Percentiles rank a stretch among this genome's conserved stretches.
Conservation (phyloP, 192 early-diverging fungal genomes). For the Coemansia javaensis region DNA sequence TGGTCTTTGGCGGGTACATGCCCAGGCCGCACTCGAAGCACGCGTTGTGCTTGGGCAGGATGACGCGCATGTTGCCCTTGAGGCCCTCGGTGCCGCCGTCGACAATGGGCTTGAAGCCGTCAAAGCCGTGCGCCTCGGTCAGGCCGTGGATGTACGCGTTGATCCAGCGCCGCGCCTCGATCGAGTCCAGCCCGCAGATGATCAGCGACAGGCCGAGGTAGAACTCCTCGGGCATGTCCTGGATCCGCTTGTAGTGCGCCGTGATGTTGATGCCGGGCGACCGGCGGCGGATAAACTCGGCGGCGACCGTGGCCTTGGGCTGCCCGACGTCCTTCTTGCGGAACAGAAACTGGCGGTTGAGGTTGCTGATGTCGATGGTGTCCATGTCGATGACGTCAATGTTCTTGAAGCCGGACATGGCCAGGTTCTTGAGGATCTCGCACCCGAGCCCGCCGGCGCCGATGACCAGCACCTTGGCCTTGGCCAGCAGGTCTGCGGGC, state of each 20-base stretch:
- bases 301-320: slow-evolving; percentile 73
- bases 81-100: slow-evolving; percentile 98
- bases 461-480: slow-evolving; percentile 71
- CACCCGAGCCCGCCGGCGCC: slow-evolving; percentile 82
- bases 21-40: slow-evolving; percentile 97
- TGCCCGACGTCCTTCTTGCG: slow-evolving; percentile 69
- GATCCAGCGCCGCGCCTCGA: slow-evolving; percentile 96
- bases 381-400: slow-evolving; percentile 89
- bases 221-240: slow-evolving; percentile 94
- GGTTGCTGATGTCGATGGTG: slow-evolving; percentile 78
- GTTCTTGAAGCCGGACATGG: slow-evolving; percentile 71
- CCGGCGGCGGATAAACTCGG: slow-evolving; percentile 68
- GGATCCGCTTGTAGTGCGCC: slow-evolving; percentile 83
- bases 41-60: slow-evolving; percentile 76
- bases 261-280: slow-evolving; percentile 66
- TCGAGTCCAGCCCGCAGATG: slow-evolving; percentile 90
- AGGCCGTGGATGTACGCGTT: slow-evolving; percentile 83
- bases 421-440: slow-evolving; percentile 79
- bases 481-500: slow-evolving; percentile 44
- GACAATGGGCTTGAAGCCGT: slow-evolving; percentile 79
- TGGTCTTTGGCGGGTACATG: slow-evolving; percentile 82
- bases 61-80: slow-evolving; percentile 91
- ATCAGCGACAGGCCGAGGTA: slow-evolving; percentile 83
- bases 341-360: slow-evolving; percentile 82
- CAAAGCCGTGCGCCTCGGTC: slow-evolving; percentile 66